phyloP scores from a whole-genome alignment of 208 protist species.

The Acanthamoeba lenticulata region DNA sequence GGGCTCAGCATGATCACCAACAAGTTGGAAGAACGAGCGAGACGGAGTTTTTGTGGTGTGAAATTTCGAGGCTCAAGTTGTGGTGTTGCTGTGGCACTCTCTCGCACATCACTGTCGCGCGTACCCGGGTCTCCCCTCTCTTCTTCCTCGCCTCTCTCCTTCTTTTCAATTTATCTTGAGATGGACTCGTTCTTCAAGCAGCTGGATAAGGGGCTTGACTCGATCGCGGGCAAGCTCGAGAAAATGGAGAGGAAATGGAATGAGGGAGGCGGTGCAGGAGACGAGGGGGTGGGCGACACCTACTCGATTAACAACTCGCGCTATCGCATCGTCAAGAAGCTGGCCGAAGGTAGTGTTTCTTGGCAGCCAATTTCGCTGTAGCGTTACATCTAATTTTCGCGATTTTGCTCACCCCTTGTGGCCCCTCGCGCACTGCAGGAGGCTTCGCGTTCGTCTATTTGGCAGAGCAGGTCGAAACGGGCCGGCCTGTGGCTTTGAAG shows the following conservation, averaged over 20 bases:
- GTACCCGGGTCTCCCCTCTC: too few relatives aligned
- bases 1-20: too few relatives aligned
- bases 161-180: too few relatives aligned
- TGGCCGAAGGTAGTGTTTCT: neutral
- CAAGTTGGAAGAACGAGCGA: too few relatives aligned
- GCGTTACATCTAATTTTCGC: too few relatives aligned
- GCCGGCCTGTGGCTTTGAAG: constrained; percentile 70
- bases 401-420: neutral
- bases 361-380: neutral
- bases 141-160: neutral
- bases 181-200: neutral
- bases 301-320: neutral
- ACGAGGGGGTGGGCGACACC: neutral
- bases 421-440: neutral
- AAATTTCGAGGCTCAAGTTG: too few relatives aligned
- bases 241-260: constrained; percentile 10
- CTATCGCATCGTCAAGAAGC: neutral
- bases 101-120: too few relatives aligned
- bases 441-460: constrained; percentile 78
- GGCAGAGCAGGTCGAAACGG: constrained; percentile 70
- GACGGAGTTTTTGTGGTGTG: too few relatives aligned
- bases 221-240: neutral
- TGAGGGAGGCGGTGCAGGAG: neutral
- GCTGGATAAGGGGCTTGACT: neutral
- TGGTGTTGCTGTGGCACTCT: too few relatives aligned